Evolutionary conservation across 2,329 filamentous ascomycete species (phyloP), one percentile per base, ranked within the genome.

Genomic region (Xylariaceae sp.): DNA sequence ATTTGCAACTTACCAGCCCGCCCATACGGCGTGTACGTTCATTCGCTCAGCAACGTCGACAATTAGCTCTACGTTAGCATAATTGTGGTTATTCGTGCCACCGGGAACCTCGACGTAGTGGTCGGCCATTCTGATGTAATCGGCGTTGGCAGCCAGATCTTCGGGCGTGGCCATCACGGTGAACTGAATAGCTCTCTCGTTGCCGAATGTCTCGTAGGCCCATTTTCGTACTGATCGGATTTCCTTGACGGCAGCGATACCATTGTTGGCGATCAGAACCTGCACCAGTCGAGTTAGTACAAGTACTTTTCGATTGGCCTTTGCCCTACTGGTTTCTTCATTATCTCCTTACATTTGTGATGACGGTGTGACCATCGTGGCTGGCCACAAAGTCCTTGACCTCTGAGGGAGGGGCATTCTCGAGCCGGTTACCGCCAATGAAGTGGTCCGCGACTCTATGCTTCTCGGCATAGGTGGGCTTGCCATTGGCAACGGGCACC

Each of bases 1-100:
- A 27, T 27, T 27, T 27, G 22, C 7, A 44, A 65, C 86, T 78
- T 74, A 94, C 91, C 94, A 99, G 79, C 94, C 94, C 62, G 94
- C 94, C 94, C 94, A 99, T 14, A 99, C 94, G 52, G 94, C 94
- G 67, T 99, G 94, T 53, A 99, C 94, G 63, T 92, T 84, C 90
- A 96, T 97, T 56, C 94, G 90, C 80, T 99, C 94, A 22, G 94
- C 94, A 68, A 99, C 85, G 76, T 99, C 94, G 59, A 99, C 94
- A 71, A 99, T 99, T 68, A 99, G 80, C 76, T 99, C 94, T 53
- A 99, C 94, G 70, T 99, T 99, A 75, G 94, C 94, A 74, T 99
- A 99, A 75, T 99, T 99, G 85, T 99, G 96, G 81, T 99, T 99
- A 78, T 99, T 99, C 55, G 94, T 99, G 67, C 94, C 94, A 66